phyloP scores from a whole-genome alignment of 192 early-diverging fungal genomes.

The Backusella liffmaniae region DNA sequence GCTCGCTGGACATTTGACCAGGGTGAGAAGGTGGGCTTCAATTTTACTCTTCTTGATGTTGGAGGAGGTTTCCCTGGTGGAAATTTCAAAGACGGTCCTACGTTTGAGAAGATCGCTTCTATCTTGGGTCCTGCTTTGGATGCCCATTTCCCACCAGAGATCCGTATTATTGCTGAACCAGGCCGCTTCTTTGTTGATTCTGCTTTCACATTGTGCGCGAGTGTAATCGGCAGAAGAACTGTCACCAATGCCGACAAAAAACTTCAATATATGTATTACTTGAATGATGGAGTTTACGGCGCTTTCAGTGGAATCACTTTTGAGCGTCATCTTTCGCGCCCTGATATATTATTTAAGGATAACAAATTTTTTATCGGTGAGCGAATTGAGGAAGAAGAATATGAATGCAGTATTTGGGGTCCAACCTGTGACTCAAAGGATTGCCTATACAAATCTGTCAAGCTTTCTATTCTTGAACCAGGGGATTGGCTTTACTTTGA shows the following conservation, averaged over 20 bases:
- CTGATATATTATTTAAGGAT: conserved; percentile 43
- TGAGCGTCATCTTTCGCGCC: conserved; percentile 81
- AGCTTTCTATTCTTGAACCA: conserved; percentile 80
- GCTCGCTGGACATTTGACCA: conserved; percentile 90
- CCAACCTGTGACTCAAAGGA: conserved; percentile 99
- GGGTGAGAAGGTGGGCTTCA: conserved; percentile 73
- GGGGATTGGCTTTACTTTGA: conserved; percentile 97
- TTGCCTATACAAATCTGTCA: conserved; percentile 67
- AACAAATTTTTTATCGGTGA: conserved; percentile 32
- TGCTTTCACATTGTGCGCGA: conserved; percentile 93
- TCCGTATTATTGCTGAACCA: conserved; percentile 97
- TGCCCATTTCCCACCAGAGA: conserved; percentile 71
- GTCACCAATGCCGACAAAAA: conserved; percentile 33
- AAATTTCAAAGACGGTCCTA: conserved; percentile 67
- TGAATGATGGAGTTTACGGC: conserved; percentile 99
- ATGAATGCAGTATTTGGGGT: conserved; percentile 85
- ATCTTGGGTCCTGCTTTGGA: conserved; percentile 81
- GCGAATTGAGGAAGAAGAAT: conserved; percentile 35
- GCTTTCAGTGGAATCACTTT: conserved; percentile 98
- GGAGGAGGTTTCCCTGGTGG: conserved; percentile 96
- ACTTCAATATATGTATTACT: conserved; percentile 76
- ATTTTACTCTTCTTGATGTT: conserved; percentile 76
- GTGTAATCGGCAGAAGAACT: conserved; percentile 88
- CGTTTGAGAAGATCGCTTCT: conserved; percentile 80
- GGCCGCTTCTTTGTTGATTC: conserved; percentile 96